phyloP scores from a whole-genome alignment of 179 eudicot genomes.

The Camellia oleifera region DNA sequence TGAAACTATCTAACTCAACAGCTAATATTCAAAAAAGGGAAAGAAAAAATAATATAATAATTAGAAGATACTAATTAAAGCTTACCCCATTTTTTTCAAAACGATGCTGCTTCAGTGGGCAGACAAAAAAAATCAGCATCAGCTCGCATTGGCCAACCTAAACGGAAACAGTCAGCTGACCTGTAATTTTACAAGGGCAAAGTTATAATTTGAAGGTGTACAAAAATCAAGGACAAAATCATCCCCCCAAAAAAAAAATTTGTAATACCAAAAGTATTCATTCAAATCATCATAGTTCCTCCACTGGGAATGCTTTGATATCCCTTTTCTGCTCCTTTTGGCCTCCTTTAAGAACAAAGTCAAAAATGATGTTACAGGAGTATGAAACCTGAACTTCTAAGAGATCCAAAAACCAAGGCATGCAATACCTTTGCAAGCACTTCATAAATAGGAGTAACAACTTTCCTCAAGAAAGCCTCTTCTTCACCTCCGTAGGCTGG shows the following conservation, averaged over 20 bases:
- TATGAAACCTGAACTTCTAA: neutral
- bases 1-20: neutral
- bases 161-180: conserved; percentile 87
- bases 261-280: conserved; percentile 79
- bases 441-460: conserved; percentile 80
- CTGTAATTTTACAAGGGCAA: conserved; percentile 26
- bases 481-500: conserved; percentile 95
- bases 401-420: conserved; percentile 8
- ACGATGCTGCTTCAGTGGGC: conserved; percentile 23
- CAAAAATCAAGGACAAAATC: neutral
- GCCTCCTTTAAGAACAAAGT: conserved; percentile 56
- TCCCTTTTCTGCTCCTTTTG: conserved; percentile 64
- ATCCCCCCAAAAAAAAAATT: neutral
- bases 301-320: conserved; percentile 90
- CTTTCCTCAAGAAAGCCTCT: conserved; percentile 76
- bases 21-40: neutral
- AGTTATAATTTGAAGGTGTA: neutral
- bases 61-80: neutral
- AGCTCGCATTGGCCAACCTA: conserved; percentile 97
- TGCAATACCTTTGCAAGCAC: conserved; percentile 60
- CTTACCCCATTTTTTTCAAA: conserved; percentile 60
- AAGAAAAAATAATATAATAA: neutral
- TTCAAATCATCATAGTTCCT: conserved; percentile 93
- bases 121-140: conserved; percentile 78
- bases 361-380: neutral